A percentile compares a stretch with the other conserved stretches of the same genome.
Conservation (phyloP, 129 eudicot genomes). For the Lonicera japonica region DNA sequence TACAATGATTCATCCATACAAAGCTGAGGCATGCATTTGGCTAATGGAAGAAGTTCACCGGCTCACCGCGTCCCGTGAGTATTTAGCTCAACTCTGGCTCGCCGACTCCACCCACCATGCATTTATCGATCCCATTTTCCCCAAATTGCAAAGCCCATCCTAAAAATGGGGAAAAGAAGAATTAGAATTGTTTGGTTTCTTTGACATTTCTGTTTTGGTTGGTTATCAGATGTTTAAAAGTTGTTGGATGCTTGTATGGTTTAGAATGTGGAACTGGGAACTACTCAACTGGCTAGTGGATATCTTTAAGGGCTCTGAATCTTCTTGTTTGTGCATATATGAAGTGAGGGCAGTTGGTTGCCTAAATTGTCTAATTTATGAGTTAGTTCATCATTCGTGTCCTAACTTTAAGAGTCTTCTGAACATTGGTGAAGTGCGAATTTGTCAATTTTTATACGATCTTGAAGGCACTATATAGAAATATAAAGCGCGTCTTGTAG, state of each 20-base stretch:
- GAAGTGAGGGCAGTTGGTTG: too few relatives aligned
- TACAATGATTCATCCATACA: conserved; percentile 52
- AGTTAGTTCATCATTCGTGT: too few relatives aligned
- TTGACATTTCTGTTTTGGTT: not conserved
- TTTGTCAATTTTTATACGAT: too few relatives aligned
- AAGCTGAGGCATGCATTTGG: conserved; percentile 83
- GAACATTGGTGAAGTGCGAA: too few relatives aligned
- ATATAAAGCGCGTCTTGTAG: too few relatives aligned
- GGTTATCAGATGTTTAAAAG: not conserved
- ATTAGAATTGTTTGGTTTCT: not conserved
- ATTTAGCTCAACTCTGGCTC: conserved; percentile 51
- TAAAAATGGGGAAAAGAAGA: not conserved
- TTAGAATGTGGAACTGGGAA: not conserved
- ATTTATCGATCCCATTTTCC: conserved; percentile 46
- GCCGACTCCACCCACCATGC: conserved; percentile 46
- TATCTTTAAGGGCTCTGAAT: too few relatives aligned
- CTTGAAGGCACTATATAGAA: too few relatives aligned
- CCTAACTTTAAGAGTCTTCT: too few relatives aligned
- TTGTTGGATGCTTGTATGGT: not conserved
- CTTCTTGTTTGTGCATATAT: too few relatives aligned
- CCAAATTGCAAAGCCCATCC: conserved; percentile 21
- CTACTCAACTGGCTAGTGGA: too few relatives aligned
- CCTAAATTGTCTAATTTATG: too few relatives aligned
- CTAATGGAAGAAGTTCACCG: conserved; percentile 79
- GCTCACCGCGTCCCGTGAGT: conserved; percentile 43